phyloP scores from a whole-genome alignment of 495 filamentous ascomycete genomes.

The Penicillium bialowiezense region DNA sequence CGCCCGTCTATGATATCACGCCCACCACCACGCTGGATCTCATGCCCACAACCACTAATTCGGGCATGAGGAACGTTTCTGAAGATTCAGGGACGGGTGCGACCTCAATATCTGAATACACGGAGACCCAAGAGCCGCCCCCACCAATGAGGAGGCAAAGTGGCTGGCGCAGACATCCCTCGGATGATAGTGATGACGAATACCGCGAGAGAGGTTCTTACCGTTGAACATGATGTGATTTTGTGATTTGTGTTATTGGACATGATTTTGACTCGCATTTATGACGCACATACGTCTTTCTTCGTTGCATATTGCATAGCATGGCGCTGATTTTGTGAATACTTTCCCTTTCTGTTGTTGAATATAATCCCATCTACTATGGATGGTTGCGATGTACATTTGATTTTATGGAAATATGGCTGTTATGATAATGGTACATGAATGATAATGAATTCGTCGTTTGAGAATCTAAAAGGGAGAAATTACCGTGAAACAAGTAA shows the following conservation, averaged over 20 bases:
- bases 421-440: conserved; percentile 26
- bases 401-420: conserved; percentile 27
- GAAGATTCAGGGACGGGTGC: conserved; percentile 21
- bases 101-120: conserved; percentile 16
- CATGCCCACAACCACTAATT: not conserved
- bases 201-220: conserved; percentile 15
- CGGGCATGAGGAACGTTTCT: conserved; percentile 17
- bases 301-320: conserved; percentile 1
- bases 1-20: conserved; percentile 26
- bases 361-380: not conserved
- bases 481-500: too few relatives aligned
- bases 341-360: not conserved
- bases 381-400: conserved; percentile 2
- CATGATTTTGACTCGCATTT: not conserved
- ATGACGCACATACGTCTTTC: not conserved
- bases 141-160: conserved; percentile 23
- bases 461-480: too few relatives aligned
- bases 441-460: conserved; percentile 13
- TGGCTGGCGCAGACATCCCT: conserved; percentile 35
- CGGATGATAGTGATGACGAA: conserved; percentile 20
- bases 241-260: not conserved
- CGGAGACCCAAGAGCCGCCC: conserved; percentile 5
- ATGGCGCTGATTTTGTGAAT: conserved; percentile 3
- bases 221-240: conserved; percentile 8
- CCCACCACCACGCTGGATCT: conserved; percentile 1